Base-by-base conservation (phyloP, 495 filamentous ascomycete genomes). In the Penicillium odoratum region DNA sequence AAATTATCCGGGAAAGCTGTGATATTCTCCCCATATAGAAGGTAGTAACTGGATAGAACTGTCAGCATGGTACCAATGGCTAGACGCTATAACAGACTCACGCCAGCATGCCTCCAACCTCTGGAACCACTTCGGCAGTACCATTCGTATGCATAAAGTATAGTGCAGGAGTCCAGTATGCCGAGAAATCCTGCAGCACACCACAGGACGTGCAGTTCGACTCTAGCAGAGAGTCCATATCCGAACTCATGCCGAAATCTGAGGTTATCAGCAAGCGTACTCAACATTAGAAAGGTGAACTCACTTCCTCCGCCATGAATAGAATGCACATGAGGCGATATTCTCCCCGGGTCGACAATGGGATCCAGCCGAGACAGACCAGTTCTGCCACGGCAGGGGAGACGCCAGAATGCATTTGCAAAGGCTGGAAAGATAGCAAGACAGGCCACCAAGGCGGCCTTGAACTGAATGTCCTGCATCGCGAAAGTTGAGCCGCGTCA, bases 381-480 rank as follows among this genome's bases (percentile, higher is more conserved):
- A 58, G 82, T 78, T 44, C 78, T 79, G 58, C 83, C 85, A 57
- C 79, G 84, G 68, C 92, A 97, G 51, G 87, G 86, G 78, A 96
- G 84, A 72, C 92, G 91, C 91, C 91, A 97, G 72, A 96, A 96
- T 36, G 89, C 92, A 60, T 81, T 63, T 36, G 78, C 70, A 33
- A 69, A 61, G 51, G 71, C 59, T 2, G 78, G 66, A 21, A 73
- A 72, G 42, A 73, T 51, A 31, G 69, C 58, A 28, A 77, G 42
- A 48, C 63, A 60, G 49, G 70, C 66, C 48, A 72, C 59, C 34
- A 74, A 60, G 53, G 57, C 38, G 40, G 67, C 42, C 26, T 58
- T 59, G 18, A 65, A 29, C 29, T 53, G 44, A 59, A 61, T 53
- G 55, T 68, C 60, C 57, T 65, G 67, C 67, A 69, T 69, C 6